Evolutionary conservation across 805 yeast species (phyloP).

Genomic region (Debaryomyces maramus): DNA sequence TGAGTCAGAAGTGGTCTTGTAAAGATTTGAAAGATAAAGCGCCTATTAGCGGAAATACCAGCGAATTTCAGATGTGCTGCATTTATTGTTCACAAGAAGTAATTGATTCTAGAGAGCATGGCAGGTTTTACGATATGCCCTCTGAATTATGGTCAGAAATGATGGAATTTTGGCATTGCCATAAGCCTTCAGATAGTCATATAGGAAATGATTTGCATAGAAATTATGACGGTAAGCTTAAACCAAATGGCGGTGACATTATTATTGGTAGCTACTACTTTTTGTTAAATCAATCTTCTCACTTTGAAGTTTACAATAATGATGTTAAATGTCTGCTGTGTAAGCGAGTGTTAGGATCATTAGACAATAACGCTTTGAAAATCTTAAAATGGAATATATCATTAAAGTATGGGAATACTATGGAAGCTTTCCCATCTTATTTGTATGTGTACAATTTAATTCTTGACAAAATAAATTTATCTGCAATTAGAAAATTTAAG

Average conservation of each 20-base stretch:
- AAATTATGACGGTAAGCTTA: conserved; percentile 41
- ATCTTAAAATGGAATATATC: conserved; percentile 59
- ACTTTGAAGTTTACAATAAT: neutral
- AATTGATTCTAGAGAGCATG: conserved; percentile 29
- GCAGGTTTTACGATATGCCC: conserved; percentile 65
- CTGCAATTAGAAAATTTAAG: conserved; percentile 35
- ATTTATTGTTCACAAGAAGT: conserved; percentile 25
- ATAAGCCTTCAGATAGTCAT: conserved; percentile 55
- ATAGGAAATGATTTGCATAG: conserved; percentile 19
- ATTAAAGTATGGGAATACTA: conserved; percentile 20
- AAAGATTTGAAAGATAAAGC: conserved; percentile 37
- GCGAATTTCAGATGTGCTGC: conserved; percentile 34
- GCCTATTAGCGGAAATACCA: conserved; percentile 20
- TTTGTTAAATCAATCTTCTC: conserved; percentile 29
- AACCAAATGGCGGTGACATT: conserved; percentile 43
- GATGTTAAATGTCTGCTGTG: conserved; percentile 40
- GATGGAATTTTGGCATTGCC: conserved; percentile 99
- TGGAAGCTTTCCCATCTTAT: conserved; percentile 35
- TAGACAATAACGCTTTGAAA: conserved; percentile 19
- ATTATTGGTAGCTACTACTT: conserved; percentile 62
- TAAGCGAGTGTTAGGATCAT: conserved; percentile 38
- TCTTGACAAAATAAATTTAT: conserved; percentile 40
- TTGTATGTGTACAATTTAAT: conserved; percentile 39
- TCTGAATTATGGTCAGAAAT: conserved; percentile 91
- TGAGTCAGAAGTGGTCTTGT: conserved; percentile 42